Evolutionary conservation across 306 rosid genomes (phyloP).

Genomic region (Vicia faba): DNA sequence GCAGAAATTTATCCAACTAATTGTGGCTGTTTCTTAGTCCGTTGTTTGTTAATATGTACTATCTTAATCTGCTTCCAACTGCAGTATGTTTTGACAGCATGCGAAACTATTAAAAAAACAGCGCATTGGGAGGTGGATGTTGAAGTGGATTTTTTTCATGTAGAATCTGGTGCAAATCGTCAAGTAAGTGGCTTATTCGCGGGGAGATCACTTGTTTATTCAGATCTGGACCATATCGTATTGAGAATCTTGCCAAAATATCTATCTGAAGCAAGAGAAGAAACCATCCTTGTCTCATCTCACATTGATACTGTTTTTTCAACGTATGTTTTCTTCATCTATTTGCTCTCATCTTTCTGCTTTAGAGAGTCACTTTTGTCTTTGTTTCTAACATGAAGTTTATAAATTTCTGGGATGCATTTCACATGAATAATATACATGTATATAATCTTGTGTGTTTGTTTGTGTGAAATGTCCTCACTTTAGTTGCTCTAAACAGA

Average conservation of each 20-base stretch:
- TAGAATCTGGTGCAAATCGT: constrained; percentile 67
- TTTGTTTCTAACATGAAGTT: constrained; percentile 7
- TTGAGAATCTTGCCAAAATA: constrained; percentile 83
- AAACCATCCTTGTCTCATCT: constrained; percentile 89
- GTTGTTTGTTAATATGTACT: constrained; percentile 9
- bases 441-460: not conserved
- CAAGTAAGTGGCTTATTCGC: constrained; percentile 65
- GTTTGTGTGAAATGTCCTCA: not conserved
- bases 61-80: constrained; percentile 37
- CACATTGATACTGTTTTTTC: constrained; percentile 94
- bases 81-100: constrained; percentile 79
- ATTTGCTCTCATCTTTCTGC: constrained; percentile 31
- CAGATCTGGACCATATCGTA: constrained; percentile 72
- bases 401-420: not conserved
- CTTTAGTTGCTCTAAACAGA: not conserved
- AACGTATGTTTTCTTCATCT: constrained; percentile 65
- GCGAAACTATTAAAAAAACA: constrained; percentile 67
- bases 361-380: constrained; percentile 22
- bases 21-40: constrained; percentile 18
- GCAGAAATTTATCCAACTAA: constrained; percentile 19
- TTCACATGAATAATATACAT: not conserved
- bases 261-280: constrained; percentile 63
- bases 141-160: constrained; percentile 84
- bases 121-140: constrained; percentile 98
- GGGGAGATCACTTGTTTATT: constrained; percentile 84